Evolutionary conservation across 2,329 filamentous ascomycete genomes (phyloP).

Genomic region (Ophiostoma tasmaniense): DNA sequence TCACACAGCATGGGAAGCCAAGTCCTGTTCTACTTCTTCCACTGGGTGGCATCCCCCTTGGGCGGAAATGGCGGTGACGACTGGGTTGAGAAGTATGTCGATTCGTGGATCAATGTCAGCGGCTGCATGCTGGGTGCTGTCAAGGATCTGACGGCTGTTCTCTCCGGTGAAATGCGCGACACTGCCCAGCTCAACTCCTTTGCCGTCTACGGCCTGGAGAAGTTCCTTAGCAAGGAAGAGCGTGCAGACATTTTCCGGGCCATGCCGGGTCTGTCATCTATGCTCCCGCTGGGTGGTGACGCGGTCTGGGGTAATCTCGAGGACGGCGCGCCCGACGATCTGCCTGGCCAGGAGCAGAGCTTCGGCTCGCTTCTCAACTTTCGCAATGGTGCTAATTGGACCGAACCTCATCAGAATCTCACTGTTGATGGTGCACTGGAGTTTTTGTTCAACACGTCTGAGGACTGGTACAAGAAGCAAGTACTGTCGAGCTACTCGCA

Average conservation of each 20-base stretch:
- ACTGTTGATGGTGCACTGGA: slow-evolving; percentile 69
- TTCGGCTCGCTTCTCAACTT: slow-evolving; percentile 85
- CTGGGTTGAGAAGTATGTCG: slow-evolving; percentile 87
- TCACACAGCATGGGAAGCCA: slow-evolving; percentile 98
- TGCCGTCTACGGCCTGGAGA: slow-evolving; percentile 92
- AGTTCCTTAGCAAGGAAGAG: slow-evolving; percentile 85
- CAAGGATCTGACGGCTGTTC: slow-evolving; percentile 80
- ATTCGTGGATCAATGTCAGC: slow-evolving; percentile 96
- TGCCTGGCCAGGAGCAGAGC: slow-evolving; percentile 59
- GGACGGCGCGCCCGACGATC: slow-evolving; percentile 81
- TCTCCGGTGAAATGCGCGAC: slow-evolving; percentile 97
- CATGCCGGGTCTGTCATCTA: slow-evolving; percentile 93
- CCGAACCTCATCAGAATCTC: slow-evolving; percentile 62
- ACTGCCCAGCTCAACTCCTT: slow-evolving; percentile 94
- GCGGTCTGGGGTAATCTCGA: slow-evolving; percentile 81
- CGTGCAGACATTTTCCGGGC: slow-evolving; percentile 88
- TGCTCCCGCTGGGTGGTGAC: slow-evolving; percentile 90
- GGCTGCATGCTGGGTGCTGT: slow-evolving; percentile 95
- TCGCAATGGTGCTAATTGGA: slow-evolving; percentile 54
- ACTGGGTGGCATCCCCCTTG: slow-evolving; percentile 68
- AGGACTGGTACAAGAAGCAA: slow-evolving; percentile 76
- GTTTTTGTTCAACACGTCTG: slow-evolving; percentile 69
- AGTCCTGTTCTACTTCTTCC: slow-evolving; percentile 73
- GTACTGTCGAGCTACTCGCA: slow-evolving; percentile 73
- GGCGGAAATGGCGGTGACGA: slow-evolving; percentile 73